Percentiles rank a stretch among this genome's conserved stretches.
Evolutionary conservation across 257 asterid genomes (phyloP).

Genomic region (Datura wrightii): DNA sequence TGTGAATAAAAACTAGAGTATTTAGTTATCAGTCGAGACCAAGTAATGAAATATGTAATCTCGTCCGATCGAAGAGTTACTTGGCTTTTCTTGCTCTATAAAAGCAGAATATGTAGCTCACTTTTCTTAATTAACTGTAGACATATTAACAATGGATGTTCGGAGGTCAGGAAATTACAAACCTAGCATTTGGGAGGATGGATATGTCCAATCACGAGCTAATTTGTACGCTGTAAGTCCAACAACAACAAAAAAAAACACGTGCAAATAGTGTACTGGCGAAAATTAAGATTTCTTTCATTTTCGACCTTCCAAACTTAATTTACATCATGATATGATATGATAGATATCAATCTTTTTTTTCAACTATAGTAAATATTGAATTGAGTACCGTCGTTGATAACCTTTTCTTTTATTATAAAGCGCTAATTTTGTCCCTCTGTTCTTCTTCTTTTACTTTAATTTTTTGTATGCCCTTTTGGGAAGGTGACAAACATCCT

Average conservation of each 20-base stretch:
- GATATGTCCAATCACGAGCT: constrained; percentile 48
- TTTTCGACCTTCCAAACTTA: not conserved
- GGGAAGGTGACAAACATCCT: not conserved
- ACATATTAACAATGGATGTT: not conserved
- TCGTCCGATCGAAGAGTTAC: too few relatives aligned
- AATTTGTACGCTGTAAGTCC: constrained; percentile 40
- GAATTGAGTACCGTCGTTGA: too few relatives aligned
- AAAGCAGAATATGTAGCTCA: not conserved
- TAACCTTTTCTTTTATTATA: too few relatives aligned
- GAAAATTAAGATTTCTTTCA: not conserved
- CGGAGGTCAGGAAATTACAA: constrained; percentile 57
- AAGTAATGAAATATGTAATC: too few relatives aligned
- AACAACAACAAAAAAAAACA: too few relatives aligned
- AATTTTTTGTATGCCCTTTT: not conserved
- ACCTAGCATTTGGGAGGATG: constrained; percentile 55
- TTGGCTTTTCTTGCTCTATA: not conserved
- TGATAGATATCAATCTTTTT: too few relatives aligned
- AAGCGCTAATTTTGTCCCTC: not conserved
- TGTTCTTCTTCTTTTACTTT: not conserved
- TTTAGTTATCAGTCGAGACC: too few relatives aligned
- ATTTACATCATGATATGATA: not conserved
- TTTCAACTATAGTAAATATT: too few relatives aligned
- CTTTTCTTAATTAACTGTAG: not conserved
- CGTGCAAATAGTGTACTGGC: too few relatives aligned
- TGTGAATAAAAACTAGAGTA: too few relatives aligned